These are phyloP conservation scores for Sugiyamaella japonica DNA, from an alignment of 1,139 yeast species.

Conservation along the genomic window DNA sequence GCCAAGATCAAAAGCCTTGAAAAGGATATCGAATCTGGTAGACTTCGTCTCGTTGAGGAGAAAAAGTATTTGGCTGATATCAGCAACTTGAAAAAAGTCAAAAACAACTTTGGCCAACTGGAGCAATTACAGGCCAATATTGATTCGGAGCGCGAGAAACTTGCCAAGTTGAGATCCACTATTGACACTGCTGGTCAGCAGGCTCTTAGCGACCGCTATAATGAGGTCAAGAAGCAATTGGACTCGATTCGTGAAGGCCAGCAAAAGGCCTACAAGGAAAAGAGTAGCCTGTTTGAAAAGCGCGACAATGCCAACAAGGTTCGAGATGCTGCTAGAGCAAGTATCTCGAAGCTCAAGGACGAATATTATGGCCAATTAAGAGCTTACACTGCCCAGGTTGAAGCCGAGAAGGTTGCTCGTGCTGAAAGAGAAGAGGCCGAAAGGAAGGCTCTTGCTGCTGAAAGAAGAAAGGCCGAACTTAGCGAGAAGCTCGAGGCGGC, in stretches of 20 bases:
- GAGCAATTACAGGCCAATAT: slow-evolving; percentile 76
- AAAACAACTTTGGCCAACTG: slow-evolving; percentile 74
- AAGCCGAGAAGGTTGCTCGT: slow-evolving; percentile 61
- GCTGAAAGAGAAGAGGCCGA: slow-evolving; percentile 57
- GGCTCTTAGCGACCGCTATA: slow-evolving; percentile 54
- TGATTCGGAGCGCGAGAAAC: slow-evolving; percentile 76
- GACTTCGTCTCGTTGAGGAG: slow-evolving; percentile 87
- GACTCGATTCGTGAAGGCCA: slow-evolving; percentile 60
- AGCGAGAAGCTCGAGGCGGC: slow-evolving; percentile 71
- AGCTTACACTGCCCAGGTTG: slow-evolving; percentile 45
- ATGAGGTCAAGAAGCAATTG: slow-evolving; percentile 59
- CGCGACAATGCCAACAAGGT: slow-evolving; percentile 68
- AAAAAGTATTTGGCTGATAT: slow-evolving; percentile 83
- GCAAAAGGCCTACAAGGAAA: slow-evolving; percentile 66
- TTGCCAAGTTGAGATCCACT: slow-evolving; percentile 71
- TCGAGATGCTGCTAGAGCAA: slow-evolving; percentile 65
- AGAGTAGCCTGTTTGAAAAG: slow-evolving; percentile 61
- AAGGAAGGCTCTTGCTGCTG: slow-evolving; percentile 44
- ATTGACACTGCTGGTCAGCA: slow-evolving; percentile 64
- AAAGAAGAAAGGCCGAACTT: slow-evolving; percentile 45
- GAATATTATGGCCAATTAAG: slow-evolving; percentile 38
- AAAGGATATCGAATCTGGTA: slow-evolving; percentile 73
- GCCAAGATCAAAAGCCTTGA: slow-evolving; percentile 70
- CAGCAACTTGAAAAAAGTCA: slow-evolving; percentile 75
- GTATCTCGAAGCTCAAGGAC: slow-evolving; percentile 55